Conservation (phyloP, 106 monocot species). For the Phalaenopsis equestris region DNA sequence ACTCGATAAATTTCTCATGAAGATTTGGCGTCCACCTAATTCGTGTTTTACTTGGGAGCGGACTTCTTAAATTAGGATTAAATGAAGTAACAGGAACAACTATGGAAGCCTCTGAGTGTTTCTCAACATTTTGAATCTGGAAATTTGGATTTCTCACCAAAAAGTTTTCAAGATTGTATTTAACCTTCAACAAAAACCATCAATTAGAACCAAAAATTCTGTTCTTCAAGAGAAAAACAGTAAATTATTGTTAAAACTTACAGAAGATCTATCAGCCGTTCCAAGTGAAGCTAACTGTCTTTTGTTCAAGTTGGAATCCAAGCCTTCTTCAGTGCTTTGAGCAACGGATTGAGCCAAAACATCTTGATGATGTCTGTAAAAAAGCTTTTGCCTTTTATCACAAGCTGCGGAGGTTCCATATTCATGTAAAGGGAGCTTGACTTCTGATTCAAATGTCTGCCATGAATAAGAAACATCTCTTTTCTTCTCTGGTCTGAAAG, state of each 20-base stretch:
- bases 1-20: constrained; percentile 55
- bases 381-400: background rate
- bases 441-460: constrained; percentile 19
- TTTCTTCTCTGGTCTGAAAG: background rate
- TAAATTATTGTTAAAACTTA: background rate
- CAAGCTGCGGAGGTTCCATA: constrained; percentile 10
- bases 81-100: constrained; percentile 11
- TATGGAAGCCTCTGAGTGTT: background rate
- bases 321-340: background rate
- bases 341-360: background rate
- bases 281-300: background rate
- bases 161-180: constrained; percentile 10
- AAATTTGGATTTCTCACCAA: constrained; percentile 14
- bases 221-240: background rate
- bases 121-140: constrained; percentile 18
- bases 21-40: constrained; percentile 72
- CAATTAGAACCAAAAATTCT: background rate
- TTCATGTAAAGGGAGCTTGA: constrained; percentile 16
- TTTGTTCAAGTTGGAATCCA: background rate
- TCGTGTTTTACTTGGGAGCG: constrained; percentile 35
- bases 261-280: background rate
- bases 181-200: constrained; percentile 21
- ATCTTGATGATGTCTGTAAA: constrained; percentile 10
- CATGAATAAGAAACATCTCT: constrained; percentile 6
- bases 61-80: background rate